Conservation (phyloP, 192 early-diverging fungal genomes). For the Geosiphon pyriformis region DNA sequence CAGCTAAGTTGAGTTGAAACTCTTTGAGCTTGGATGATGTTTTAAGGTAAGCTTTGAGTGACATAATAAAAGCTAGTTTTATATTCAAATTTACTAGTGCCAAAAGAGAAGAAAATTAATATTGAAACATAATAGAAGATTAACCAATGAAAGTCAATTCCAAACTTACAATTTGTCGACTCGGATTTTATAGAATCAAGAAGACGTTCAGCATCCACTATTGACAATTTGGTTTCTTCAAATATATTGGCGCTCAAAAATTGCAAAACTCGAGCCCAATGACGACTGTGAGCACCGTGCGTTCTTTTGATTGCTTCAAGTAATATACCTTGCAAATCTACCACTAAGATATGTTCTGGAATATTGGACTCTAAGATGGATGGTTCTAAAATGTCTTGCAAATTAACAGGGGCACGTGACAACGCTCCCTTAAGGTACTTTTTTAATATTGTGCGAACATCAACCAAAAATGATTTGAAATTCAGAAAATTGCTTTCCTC, state of each 20-base stretch:
- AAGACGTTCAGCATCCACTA: constrained; percentile 6
- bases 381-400: neutral
- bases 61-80: constrained; percentile 25
- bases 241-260: neutral
- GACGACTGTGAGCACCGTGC: neutral
- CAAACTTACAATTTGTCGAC: constrained; percentile 3
- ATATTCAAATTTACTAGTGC: constrained; percentile 17
- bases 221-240: neutral
- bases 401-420: neutral
- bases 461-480: constrained; percentile 12
- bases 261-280: constrained; percentile 17
- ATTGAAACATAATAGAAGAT: neutral
- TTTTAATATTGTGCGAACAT: neutral
- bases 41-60: constrained; percentile 22
- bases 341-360: neutral
- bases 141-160: neutral
- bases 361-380: neutral
- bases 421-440: neutral
- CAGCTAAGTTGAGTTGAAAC: constrained; percentile 29
- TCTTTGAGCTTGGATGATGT: constrained; percentile 11
- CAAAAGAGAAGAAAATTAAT: neutral
- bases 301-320: neutral
- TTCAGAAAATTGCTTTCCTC: constrained; percentile 13
- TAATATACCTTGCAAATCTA: constrained; percentile 7
- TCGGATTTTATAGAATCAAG: constrained; percentile 9